Percentiles rank a stretch among this genome's conserved stretches.
These are phyloP conservation scores for Stramenopiles sp. DNA, from an alignment of 352 stramenopile genomes.

Conservation along the genomic window DNA sequence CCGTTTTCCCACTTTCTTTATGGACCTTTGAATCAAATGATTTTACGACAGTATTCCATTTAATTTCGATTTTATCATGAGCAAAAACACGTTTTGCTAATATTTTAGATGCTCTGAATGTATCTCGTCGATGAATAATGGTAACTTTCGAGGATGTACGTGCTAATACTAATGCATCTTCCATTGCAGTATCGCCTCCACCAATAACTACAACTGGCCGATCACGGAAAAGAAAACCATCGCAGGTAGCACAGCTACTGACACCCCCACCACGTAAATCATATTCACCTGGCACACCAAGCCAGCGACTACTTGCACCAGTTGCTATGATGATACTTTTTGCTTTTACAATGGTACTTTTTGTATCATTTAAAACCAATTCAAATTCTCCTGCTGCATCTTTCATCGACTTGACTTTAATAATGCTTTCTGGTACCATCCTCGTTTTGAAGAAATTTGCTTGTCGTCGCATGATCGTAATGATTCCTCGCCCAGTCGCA, in stretches of 20 bases:
- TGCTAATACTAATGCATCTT: constrained; percentile 29
- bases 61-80: constrained; percentile 31
- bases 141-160: constrained; percentile 23
- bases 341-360: not conserved
- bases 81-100: constrained; percentile 33
- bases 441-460: not conserved
- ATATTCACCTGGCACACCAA: constrained; percentile 15
- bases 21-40: constrained; percentile 8
- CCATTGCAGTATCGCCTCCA: constrained; percentile 44
- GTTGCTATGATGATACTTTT: constrained; percentile 19
- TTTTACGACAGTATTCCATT: constrained; percentile 37
- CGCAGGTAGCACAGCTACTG: constrained; percentile 20
- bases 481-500: constrained; percentile 17
- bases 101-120: constrained; percentile 38
- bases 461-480: constrained; percentile 10
- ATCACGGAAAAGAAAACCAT: constrained; percentile 17
- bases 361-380: not conserved
- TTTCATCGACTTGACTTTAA: not conserved
- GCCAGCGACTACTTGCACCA: constrained; percentile 18
- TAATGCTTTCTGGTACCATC: constrained; percentile 11
- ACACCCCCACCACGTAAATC: constrained; percentile 15
- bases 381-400: constrained; percentile 12
- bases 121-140: constrained; percentile 32
- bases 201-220: constrained; percentile 27
- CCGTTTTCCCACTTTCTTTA: constrained; percentile 10